Evolutionary conservation across 164 flowering plant genomes (phyloP).

Genomic region (Cinnamomum micranthum): DNA sequence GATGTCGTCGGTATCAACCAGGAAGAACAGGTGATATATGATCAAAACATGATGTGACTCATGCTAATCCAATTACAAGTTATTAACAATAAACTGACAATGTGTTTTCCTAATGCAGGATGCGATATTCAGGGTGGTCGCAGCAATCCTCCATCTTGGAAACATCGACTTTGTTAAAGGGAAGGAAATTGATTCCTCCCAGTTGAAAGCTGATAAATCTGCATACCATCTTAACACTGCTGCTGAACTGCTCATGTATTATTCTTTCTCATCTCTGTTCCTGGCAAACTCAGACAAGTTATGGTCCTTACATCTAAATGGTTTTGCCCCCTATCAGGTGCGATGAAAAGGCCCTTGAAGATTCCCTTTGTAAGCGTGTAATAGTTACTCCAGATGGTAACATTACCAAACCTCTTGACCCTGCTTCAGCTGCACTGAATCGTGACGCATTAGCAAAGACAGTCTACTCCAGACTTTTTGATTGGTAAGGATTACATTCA

Average conservation of each 20-base stretch:
- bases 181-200: slow-evolving; percentile 69
- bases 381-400: slow-evolving; percentile 83
- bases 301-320: background rate
- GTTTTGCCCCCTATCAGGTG: slow-evolving; percentile 44
- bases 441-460: slow-evolving; percentile 84
- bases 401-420: slow-evolving; percentile 71
- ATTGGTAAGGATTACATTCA: slow-evolving; percentile 46
- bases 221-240: slow-evolving; percentile 62
- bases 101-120: slow-evolving; percentile 38
- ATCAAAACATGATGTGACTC: background rate
- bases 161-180: slow-evolving; percentile 70
- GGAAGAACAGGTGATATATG: slow-evolving; percentile 65
- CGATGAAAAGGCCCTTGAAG: slow-evolving; percentile 56
- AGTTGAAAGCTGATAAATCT: slow-evolving; percentile 63
- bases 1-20: slow-evolving; percentile 74
- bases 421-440: slow-evolving; percentile 54
- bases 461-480: slow-evolving; percentile 73
- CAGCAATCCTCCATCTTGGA: slow-evolving; percentile 85
- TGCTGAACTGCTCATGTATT: slow-evolving; percentile 73
- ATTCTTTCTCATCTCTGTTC: slow-evolving; percentile 13
- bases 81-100: background rate
- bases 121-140: slow-evolving; percentile 79
- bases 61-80: background rate
- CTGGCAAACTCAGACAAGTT: background rate
- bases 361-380: slow-evolving; percentile 73